A percentile compares a stretch with the other conserved stretches of the same genome.
phyloP scores from a whole-genome alignment of 1,284 basidiomycete species.

The Agaricales sp. region DNA sequence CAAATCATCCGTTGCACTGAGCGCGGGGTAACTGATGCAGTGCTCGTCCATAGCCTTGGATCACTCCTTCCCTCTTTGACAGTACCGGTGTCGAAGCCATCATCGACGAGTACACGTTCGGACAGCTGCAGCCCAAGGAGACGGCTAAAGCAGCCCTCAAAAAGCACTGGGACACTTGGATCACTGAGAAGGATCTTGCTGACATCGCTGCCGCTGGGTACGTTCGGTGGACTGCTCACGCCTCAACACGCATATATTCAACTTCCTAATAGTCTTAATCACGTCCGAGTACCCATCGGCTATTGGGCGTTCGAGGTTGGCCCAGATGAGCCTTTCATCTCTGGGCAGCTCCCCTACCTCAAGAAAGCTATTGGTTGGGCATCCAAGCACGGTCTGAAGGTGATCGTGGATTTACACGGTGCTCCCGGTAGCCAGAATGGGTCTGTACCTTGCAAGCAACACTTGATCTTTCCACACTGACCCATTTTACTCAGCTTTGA shows the following conservation, averaged over 20 bases:
- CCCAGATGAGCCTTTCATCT: slow-evolving; percentile 75
- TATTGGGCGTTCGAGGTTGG: slow-evolving; percentile 88
- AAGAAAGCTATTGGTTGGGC: slow-evolving; percentile 75
- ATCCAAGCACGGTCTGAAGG: slow-evolving; percentile 60
- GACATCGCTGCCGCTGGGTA: slow-evolving; percentile 69
- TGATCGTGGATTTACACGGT: slow-evolving; percentile 76
- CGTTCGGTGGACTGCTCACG: slow-evolving; percentile 10
- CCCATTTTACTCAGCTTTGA: slow-evolving; percentile 50
- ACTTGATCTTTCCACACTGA: background rate
- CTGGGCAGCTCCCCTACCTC: slow-evolving; percentile 72
- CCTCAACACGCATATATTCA: slow-evolving; percentile 14
- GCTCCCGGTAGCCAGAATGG: slow-evolving; percentile 81
- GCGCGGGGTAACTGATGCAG: slow-evolving; percentile 73
- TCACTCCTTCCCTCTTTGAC: slow-evolving; percentile 83
- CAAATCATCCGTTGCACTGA: slow-evolving; percentile 15
- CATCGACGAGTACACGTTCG: slow-evolving; percentile 56
- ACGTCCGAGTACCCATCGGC: slow-evolving; percentile 82
- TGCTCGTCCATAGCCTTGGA: slow-evolving; percentile 81
- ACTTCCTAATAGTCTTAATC: slow-evolving; percentile 48
- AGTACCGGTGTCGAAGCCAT: slow-evolving; percentile 42
- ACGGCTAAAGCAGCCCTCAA: slow-evolving; percentile 40
- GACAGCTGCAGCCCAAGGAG: slow-evolving; percentile 42
- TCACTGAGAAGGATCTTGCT: slow-evolving; percentile 68
- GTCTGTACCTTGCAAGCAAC: slow-evolving; percentile 23
- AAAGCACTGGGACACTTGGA: slow-evolving; percentile 76